Evolutionary conservation across 257 asterid genomes (phyloP), one percentile per base, ranked within the genome.

Genomic region (Solanum medicagineum): DNA sequence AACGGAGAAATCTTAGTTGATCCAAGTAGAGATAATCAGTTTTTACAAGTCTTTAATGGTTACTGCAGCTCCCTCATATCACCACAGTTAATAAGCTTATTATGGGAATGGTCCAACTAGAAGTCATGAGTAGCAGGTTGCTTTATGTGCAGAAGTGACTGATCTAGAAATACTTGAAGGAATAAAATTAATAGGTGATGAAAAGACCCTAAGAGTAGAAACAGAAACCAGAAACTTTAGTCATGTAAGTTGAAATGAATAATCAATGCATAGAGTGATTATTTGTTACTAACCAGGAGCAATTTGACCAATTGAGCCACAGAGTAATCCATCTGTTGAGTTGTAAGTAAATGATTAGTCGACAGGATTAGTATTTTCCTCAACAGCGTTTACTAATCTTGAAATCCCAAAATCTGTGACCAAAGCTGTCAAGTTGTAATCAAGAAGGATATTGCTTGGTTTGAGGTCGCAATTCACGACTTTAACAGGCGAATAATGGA

Each of bases 401-500:
- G 99, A 89, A 29, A 95, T 92, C 0, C 99, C 99, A 80, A 95
- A 94, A 87, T 95, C 99, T 2, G 98, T 88, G 1, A 95, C 93
- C 84, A 93, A 74, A 42, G 98, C 98, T 1, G 94, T 93, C 90
- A 95, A 62, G 73, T 95, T 92, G 4, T 89, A 89, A 11, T 95
- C 97, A 3, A 95, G 92, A n/a, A 95, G 94, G 81, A 95, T 94
- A 77, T 95, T 95, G 88, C 99, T 94, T 10, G 98, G 99, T 54
- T 94, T 95, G 1, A 95, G 90, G 79, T 95, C 99, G 83, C 99
- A 93, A 32, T 95, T 97, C 87, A 92, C 95, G 1, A 95, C 95
- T 83, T 84, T 91, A 10, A 93, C 87, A 0, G 97, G 98, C 6
- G 98, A 91, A 85, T 91, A 75, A 89, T 95, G 94, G 57, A 94